Conservation (phyloP, 345 rosid species). For the Boechera retrofracta region DNA sequence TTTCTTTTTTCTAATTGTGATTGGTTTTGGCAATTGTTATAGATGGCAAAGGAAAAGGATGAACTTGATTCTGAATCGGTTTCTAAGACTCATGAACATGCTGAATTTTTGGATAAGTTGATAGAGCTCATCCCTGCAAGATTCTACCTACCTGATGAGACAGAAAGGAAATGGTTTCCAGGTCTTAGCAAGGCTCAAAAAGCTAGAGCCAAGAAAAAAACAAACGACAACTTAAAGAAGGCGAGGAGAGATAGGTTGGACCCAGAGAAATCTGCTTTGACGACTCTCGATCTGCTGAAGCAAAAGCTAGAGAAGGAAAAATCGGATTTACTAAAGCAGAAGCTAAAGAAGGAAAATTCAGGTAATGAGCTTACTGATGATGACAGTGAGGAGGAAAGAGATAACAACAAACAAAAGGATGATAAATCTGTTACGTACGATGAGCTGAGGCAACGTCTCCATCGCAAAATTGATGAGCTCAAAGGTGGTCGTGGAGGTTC, state of each 20-base stretch:
- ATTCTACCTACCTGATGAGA: slow-evolving; percentile 85
- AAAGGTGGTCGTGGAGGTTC: slow-evolving; percentile 60
- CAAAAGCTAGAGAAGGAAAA: slow-evolving; percentile 73
- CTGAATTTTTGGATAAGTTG: slow-evolving; percentile 72
- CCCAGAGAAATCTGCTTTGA: slow-evolving; percentile 61
- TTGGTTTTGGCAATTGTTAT: slow-evolving; percentile 32
- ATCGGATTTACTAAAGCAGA: slow-evolving; percentile 54
- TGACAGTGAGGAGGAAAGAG: slow-evolving; percentile 54
- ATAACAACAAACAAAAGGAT: slow-evolving; percentile 48
- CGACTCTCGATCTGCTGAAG: slow-evolving; percentile 73
- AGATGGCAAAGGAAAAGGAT: slow-evolving; percentile 60
- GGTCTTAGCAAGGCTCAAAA: slow-evolving; percentile 78
- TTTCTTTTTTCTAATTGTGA: slow-evolving; percentile 17
- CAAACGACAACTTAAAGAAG: slow-evolving; percentile 72
- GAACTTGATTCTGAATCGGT: slow-evolving; percentile 31
- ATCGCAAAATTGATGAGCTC: slow-evolving; percentile 69
- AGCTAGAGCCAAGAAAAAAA: slow-evolving; percentile 68
- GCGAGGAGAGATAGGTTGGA: slow-evolving; percentile 82
- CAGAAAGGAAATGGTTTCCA: slow-evolving; percentile 74
- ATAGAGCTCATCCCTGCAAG: slow-evolving; percentile 85
- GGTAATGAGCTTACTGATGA: slow-evolving; percentile 27
- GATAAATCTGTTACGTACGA: slow-evolving; percentile 63
- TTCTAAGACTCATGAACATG: slow-evolving; percentile 61
- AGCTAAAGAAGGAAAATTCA: slow-evolving; percentile 66
- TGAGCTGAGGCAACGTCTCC: slow-evolving; percentile 77